Evolutionary conservation across 2,329 filamentous ascomycete genomes (phyloP).

Genomic region (Pseudofabraea citricarpa): DNA sequence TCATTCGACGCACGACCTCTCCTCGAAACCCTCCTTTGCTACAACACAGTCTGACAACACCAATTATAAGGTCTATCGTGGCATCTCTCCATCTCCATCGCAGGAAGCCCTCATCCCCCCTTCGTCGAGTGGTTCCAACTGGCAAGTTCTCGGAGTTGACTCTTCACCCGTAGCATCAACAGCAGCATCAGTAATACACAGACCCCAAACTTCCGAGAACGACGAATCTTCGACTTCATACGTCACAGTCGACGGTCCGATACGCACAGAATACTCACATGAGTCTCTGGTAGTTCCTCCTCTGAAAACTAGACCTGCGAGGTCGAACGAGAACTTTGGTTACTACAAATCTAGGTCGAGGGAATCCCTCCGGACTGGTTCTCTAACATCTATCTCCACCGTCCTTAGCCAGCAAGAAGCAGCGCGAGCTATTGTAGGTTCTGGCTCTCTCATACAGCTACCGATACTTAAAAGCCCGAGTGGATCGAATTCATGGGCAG

Average conservation of each 20-base stretch:
- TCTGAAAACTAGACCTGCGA: constrained; percentile 41
- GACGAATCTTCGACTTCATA: constrained; percentile 29
- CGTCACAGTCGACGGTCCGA: constrained; percentile 18
- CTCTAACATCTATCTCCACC: constrained; percentile 51
- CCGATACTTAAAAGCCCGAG: constrained; percentile 12
- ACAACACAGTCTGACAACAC: constrained; percentile 27
- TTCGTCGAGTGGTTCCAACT: not conserved
- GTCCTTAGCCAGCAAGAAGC: constrained; percentile 35
- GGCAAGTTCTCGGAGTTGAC: not conserved
- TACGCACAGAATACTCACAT: constrained; percentile 45
- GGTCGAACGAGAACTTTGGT: constrained; percentile 43
- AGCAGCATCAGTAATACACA: constrained; percentile 35
- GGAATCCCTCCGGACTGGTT: constrained; percentile 48
- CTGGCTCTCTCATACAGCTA: constrained; percentile 22
- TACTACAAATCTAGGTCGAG: constrained; percentile 46
- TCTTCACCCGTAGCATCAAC: constrained; percentile 1
- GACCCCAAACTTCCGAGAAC: constrained; percentile 23
- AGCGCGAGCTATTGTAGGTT: constrained; percentile 20
- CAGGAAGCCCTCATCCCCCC: constrained; percentile 18
- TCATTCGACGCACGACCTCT: constrained; percentile 22
- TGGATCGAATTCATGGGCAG: constrained; percentile 28
- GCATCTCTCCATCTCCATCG: constrained; percentile 11
- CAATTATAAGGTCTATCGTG: constrained; percentile 28
- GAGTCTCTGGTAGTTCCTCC: constrained; percentile 57
- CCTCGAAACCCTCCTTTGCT: constrained; percentile 27